phyloP scores from a whole-genome alignment of 192 early-diverging fungal genomes.

The Coemansia sp. region DNA sequence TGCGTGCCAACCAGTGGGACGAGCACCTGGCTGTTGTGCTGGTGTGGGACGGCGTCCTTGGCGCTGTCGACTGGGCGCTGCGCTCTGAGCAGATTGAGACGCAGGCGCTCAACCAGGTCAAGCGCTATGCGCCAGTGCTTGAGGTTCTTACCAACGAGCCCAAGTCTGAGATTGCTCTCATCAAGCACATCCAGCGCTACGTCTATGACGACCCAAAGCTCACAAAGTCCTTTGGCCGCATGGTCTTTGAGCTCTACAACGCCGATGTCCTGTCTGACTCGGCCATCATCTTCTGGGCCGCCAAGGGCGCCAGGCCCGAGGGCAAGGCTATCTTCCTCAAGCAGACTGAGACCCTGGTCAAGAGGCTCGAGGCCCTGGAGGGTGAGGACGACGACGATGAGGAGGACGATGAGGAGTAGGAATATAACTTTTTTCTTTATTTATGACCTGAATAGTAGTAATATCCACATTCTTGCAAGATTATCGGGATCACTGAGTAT shows the following conservation, averaged over 20 bases:
- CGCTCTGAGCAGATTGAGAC: constrained; percentile 85
- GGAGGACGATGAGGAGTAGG: constrained; percentile 6
- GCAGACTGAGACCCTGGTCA: constrained; percentile 90
- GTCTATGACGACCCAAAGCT: constrained; percentile 90
- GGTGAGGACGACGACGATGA: constrained; percentile 67
- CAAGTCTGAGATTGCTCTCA: constrained; percentile 77
- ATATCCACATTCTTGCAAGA: background rate
- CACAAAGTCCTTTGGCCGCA: constrained; percentile 83
- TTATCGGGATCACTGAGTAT: background rate
- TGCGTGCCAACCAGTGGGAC: constrained; percentile 61
- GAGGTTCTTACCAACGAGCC: constrained; percentile 64
- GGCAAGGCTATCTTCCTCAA: constrained; percentile 91
- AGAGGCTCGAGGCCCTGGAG: constrained; percentile 73
- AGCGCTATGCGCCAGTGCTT: constrained; percentile 73
- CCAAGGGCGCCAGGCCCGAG: constrained; percentile 85
- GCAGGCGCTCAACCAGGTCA: constrained; percentile 65
- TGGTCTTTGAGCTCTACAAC: constrained; percentile 84
- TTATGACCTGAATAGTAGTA: background rate
- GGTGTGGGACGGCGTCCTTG: constrained; percentile 83
- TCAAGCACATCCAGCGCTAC: constrained; percentile 83
- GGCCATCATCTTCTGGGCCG: constrained; percentile 92
- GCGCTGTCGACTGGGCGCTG: constrained; percentile 76
- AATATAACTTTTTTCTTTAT: background rate
- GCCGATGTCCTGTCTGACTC: constrained; percentile 88
- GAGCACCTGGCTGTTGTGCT: constrained; percentile 78